Evolutionary conservation across 2,329 filamentous ascomycete species (phyloP).

Genomic region (Claviceps digitariae): DNA sequence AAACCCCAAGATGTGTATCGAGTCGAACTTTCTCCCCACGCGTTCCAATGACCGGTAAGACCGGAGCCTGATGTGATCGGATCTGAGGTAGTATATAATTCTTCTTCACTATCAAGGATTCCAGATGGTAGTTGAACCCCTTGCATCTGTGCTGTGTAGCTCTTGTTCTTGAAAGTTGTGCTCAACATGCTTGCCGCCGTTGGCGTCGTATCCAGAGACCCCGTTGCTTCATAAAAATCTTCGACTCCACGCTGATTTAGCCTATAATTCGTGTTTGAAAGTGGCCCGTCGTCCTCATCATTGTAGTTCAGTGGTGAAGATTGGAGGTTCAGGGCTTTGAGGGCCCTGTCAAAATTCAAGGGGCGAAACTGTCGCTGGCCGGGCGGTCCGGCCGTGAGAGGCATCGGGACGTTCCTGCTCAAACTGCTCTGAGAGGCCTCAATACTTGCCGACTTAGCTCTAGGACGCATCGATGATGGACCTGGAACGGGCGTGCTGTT

Average conservation of each 20-base stretch:
- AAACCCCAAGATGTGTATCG: slow-evolving; percentile 1
- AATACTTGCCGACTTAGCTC: neutral
- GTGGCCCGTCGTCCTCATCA: slow-evolving; percentile 13
- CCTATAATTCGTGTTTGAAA: slow-evolving; percentile 11
- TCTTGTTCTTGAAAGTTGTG: neutral
- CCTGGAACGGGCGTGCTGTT: neutral
- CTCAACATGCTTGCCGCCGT: neutral
- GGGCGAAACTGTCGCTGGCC: slow-evolving; percentile 36
- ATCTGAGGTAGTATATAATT: neutral
- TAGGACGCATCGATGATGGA: neutral
- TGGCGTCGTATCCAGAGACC: neutral
- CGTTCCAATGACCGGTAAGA: neutral
- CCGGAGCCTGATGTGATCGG: neutral
- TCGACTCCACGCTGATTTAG: slow-evolving; percentile 13
- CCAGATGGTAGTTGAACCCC: neutral
- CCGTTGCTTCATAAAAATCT: slow-evolving; percentile 1
- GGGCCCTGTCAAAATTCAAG: slow-evolving; percentile 26
- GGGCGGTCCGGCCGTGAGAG: slow-evolving; percentile 40
- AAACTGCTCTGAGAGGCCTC: slow-evolving; percentile 10
- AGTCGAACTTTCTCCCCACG: neutral
- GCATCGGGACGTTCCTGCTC: slow-evolving; percentile 31
- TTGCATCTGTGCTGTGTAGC: neutral
- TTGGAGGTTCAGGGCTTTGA: slow-evolving; percentile 16
- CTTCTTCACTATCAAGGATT: neutral
- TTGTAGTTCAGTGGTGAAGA: neutral